Percentiles rank a stretch among this genome's conserved stretches.
Conservation (phyloP, 495 filamentous ascomycete genomes). For the Tuber umbilicatum region DNA sequence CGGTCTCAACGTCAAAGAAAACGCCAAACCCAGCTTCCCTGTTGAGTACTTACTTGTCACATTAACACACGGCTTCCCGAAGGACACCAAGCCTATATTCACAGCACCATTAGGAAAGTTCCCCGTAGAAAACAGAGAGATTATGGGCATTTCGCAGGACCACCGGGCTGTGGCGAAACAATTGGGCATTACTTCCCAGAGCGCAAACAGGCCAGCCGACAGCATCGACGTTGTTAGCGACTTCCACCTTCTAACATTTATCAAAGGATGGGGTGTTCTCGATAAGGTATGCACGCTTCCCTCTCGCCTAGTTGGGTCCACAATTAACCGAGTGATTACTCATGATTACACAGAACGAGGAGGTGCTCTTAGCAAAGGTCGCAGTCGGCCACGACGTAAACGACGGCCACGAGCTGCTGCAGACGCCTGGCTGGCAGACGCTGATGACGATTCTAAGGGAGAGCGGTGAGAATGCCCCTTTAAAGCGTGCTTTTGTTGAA, state of each 20-base stretch:
- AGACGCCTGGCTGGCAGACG: slow-evolving; percentile 84
- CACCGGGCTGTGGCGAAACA: slow-evolving; percentile 55
- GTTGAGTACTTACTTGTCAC: slow-evolving; percentile 95
- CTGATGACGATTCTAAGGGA: slow-evolving; percentile 85
- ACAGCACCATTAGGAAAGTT: slow-evolving; percentile 53
- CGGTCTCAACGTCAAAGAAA: slow-evolving; percentile 90
- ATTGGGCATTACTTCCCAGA: slow-evolving; percentile 51
- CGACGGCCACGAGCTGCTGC: slow-evolving; percentile 71
- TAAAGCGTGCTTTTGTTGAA: slow-evolving; percentile 51
- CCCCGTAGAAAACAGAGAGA: slow-evolving; percentile 82
- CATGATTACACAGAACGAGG: slow-evolving; percentile 65
- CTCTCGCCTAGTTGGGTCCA: slow-evolving; percentile 2
- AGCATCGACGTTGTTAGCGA: slow-evolving; percentile 69
- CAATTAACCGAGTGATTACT: slow-evolving; percentile 32
- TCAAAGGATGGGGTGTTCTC: slow-evolving; percentile 71
- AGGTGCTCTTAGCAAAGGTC: slow-evolving; percentile 74
- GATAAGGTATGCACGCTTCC: slow-evolving; percentile 59
- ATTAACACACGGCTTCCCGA: slow-evolving; percentile 93
- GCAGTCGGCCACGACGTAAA: slow-evolving; percentile 69
- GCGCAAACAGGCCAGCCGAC: slow-evolving; percentile 52
- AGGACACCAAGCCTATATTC: slow-evolving; percentile 66
- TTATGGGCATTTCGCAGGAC: slow-evolving; percentile 76
- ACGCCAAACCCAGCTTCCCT: slow-evolving; percentile 91
- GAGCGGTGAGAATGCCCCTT: slow-evolving; percentile 92
- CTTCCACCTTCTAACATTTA: slow-evolving; percentile 86